Evolutionary conservation across 176 grass and related monocot genomes (phyloP).

Genomic region (Triticum monococcum): DNA sequence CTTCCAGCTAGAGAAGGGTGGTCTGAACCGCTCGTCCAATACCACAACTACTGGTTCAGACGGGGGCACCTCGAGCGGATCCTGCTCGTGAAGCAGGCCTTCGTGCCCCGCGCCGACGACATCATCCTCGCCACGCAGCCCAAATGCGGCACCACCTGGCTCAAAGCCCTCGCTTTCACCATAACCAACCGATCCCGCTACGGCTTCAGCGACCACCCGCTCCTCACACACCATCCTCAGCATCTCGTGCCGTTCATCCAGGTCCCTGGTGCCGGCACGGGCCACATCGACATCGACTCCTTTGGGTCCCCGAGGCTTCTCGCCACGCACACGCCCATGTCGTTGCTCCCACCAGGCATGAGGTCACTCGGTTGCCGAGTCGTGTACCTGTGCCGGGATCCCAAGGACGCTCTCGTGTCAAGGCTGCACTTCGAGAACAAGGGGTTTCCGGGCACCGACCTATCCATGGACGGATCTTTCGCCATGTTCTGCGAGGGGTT

Average conservation of each 20-base stretch:
- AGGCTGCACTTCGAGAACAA: not conserved
- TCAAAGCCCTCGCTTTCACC: no score
- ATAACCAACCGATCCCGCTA: no score
- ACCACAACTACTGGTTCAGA: not conserved
- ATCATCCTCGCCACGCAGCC: not conserved
- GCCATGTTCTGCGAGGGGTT: not conserved
- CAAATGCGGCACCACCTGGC: not conserved
- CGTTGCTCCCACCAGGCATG: not conserved
- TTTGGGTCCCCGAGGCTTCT: not conserved
- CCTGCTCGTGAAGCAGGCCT: not conserved
- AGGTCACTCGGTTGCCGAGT: not conserved
- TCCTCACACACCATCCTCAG: no score
- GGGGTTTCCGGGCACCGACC: accelerated
- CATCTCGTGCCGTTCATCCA: no score
- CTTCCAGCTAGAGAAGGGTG: not conserved
- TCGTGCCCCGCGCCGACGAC: not conserved
- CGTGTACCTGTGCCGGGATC: not conserved
- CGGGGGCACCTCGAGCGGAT: not conserved
- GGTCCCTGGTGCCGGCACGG: not conserved
- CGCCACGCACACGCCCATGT: not conserved
- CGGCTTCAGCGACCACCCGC: no score
- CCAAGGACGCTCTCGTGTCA: not conserved
- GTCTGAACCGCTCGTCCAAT: not conserved
- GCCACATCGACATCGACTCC: not conserved
- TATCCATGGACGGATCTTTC: not conserved